Evolutionary conservation across 2,329 filamentous ascomycete species (phyloP).

Genomic region (Neoarthrinium moseri): DNA sequence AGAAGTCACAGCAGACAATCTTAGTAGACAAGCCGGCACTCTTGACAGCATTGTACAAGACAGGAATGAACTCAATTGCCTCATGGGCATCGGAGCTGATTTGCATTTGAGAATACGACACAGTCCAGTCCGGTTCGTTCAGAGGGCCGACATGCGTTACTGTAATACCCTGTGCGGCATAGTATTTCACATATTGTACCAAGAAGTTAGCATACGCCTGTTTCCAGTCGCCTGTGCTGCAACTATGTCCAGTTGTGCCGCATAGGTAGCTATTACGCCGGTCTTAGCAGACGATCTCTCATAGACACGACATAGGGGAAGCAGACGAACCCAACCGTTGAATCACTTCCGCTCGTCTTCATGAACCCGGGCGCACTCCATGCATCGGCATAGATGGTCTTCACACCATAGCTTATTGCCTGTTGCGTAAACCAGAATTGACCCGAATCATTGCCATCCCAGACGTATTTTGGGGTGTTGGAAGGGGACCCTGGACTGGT

Average conservation of each 20-base stretch:
- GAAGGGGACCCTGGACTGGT: conserved; percentile 40
- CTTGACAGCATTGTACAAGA: conserved; percentile 38
- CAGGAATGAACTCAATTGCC: conserved; percentile 24
- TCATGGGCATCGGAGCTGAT: conserved; percentile 27
- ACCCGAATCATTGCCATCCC: conserved; percentile 44
- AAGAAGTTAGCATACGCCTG: conserved; percentile 49
- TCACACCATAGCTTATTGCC: conserved; percentile 39
- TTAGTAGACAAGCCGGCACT: conserved; percentile 34
- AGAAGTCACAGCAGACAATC: conserved; percentile 43
- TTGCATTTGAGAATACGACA: conserved; percentile 36
- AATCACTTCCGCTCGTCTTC: conserved; percentile 41
- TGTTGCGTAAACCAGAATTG: conserved; percentile 53
- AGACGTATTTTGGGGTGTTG: conserved; percentile 39
- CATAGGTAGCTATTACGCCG: conserved; percentile 29
- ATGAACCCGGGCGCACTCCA: conserved; percentile 48
- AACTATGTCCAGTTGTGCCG: conserved; percentile 35
- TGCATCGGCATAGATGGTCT: conserved; percentile 40
- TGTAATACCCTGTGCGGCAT: conserved; percentile 40
- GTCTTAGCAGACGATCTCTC: not conserved
- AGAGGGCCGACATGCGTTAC: conserved; percentile 46
- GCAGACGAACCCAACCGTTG: conserved; percentile 17
- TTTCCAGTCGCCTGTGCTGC: conserved; percentile 42
- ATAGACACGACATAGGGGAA: not conserved
- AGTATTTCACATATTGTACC: conserved; percentile 46
- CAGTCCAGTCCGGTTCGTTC: conserved; percentile 38